phyloP scores from a whole-genome alignment of 2,329 filamentous ascomycete genomes.

The Diaporthe sp. region DNA sequence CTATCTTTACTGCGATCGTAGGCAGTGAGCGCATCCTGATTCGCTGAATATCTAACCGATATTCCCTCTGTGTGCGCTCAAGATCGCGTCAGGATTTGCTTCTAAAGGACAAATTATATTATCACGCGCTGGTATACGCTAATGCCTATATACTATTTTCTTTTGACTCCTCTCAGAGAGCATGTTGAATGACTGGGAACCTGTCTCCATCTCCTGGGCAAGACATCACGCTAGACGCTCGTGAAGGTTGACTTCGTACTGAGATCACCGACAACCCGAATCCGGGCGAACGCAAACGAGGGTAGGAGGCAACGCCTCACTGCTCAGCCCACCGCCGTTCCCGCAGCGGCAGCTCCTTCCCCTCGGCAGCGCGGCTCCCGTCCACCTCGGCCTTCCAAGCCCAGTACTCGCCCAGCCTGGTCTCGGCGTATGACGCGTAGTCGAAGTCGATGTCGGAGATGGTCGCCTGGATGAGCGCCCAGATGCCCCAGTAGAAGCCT shows the following conservation, averaged over 20 bases:
- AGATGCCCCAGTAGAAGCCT: constrained; percentile 93
- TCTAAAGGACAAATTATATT: constrained; percentile 14
- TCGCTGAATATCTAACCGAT: no score
- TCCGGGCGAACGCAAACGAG: neutral
- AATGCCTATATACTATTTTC: constrained; percentile 21
- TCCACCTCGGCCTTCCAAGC: constrained; percentile 85
- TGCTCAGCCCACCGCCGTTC: constrained; percentile 83
- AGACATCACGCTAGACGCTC: neutral
- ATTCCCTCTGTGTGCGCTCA: neutral
- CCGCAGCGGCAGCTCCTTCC: constrained; percentile 76
- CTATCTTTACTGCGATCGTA: no score
- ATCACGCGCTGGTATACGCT: constrained; percentile 10
- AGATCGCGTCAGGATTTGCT: neutral
- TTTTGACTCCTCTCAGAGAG: constrained; percentile 1
- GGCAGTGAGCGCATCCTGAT: neutral
- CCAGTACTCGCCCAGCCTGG: constrained; percentile 90
- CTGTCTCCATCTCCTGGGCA: neutral
- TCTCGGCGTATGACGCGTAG: constrained; percentile 91
- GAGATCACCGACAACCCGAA: neutral
- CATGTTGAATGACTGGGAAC: constrained; percentile 37
- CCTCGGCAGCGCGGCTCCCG: constrained; percentile 65
- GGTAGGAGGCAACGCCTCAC: constrained; percentile 42
- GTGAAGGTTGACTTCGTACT: neutral
- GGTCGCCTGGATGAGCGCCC: constrained; percentile 92
- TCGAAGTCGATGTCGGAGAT: constrained; percentile 98